phyloP scores from a whole-genome alignment of 805 yeast species.

The Blastobotrys attinorum region DNA sequence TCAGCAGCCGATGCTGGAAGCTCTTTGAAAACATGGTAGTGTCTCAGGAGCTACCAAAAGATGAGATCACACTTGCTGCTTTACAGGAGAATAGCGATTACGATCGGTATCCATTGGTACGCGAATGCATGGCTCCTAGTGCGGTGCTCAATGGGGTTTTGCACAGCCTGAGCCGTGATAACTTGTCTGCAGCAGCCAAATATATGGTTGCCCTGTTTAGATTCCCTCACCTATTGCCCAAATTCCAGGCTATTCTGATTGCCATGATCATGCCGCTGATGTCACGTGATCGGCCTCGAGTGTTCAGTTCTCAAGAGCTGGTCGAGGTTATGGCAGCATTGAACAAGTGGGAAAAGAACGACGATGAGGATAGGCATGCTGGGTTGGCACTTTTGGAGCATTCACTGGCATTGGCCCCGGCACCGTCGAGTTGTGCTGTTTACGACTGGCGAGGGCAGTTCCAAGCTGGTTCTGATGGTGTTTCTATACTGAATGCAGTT shows the following conservation, averaged over 20 bases:
- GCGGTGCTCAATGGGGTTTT: conserved; percentile 23
- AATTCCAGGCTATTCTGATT: conserved; percentile 15
- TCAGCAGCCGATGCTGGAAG: conserved; percentile 20
- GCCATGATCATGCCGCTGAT: conserved; percentile 15
- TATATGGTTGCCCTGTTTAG: conserved; percentile 20
- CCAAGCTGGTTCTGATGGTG: conserved; percentile 7
- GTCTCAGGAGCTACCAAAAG: conserved; percentile 9
- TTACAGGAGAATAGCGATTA: conserved; percentile 1
- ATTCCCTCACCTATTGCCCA: conserved; percentile 24
- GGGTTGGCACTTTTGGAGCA: conserved; percentile 14
- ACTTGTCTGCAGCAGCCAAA: conserved; percentile 14
- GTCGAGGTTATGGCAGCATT: conserved; percentile 16
- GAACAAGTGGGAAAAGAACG: conserved; percentile 18
- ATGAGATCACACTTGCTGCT: conserved; percentile 7
- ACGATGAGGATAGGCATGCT: conserved; percentile 5
- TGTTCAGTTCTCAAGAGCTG: conserved; percentile 13
- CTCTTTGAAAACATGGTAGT: conserved; percentile 21
- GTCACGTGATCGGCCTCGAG: conserved; percentile 8
- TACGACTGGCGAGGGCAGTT: conserved; percentile 18
- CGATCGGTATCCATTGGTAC: conserved; percentile 13
- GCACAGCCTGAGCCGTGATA: conserved; percentile 5
- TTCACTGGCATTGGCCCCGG: conserved; percentile 6
- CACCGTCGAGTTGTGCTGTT: neutral
- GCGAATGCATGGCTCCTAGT: conserved; percentile 27
- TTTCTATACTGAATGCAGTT: conserved; percentile 11